Conservation (phyloP, 306 rosid genomes). For the Cucumis melo region DNA sequence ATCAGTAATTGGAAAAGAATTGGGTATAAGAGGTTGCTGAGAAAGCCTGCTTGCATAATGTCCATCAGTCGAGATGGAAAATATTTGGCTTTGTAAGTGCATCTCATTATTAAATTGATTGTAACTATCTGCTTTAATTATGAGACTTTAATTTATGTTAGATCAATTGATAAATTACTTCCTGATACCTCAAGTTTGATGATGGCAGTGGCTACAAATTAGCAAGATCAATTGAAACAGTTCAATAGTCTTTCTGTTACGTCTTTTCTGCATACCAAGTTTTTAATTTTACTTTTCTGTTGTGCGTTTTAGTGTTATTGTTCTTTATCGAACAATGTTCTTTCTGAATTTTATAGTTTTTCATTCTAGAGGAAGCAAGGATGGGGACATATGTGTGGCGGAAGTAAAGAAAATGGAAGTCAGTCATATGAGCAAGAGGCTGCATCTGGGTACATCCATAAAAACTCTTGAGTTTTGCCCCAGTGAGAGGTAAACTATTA, state of each 20-base stretch:
- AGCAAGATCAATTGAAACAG: neutral
- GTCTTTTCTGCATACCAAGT: neutral
- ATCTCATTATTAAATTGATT: neutral
- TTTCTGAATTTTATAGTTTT: neutral
- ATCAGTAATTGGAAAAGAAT: constrained; percentile 82
- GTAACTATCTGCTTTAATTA: neutral
- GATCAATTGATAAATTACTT: neutral
- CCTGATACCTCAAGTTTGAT: neutral
- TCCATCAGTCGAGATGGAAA: constrained; percentile 89
- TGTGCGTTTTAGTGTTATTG: too few relatives aligned
- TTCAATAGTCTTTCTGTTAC: neutral
- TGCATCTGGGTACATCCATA: constrained; percentile 74
- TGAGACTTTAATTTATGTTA: neutral
- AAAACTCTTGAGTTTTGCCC: constrained; percentile 75
- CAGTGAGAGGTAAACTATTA: constrained; percentile 47
- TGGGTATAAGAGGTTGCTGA: constrained; percentile 75
- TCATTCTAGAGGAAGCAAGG: constrained; percentile 70
- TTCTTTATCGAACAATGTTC: neutral
- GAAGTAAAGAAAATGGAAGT: constrained; percentile 90
- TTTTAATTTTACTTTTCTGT: neutral
- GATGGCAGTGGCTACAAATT: neutral
- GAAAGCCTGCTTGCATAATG: constrained; percentile 71
- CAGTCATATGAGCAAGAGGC: constrained; percentile 71
- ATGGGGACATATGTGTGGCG: constrained; percentile 78
- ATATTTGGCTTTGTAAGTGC: constrained; percentile 86